phyloP scores from a whole-genome alignment of 164 flowering plant genomes.

The Vitis riparia region DNA sequence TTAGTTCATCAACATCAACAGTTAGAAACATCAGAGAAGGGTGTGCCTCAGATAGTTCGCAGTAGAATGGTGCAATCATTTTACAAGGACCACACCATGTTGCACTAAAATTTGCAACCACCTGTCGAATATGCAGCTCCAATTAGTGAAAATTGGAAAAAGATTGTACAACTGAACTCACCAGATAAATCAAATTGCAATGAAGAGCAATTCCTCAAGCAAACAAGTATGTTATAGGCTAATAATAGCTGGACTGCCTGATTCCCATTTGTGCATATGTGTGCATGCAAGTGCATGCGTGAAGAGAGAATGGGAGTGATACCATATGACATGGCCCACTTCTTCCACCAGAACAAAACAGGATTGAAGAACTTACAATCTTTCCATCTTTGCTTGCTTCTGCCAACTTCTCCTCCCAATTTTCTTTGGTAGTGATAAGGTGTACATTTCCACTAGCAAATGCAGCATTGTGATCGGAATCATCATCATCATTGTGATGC shows the following conservation, averaged over 20 bases:
- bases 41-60: slow-evolving; percentile 73
- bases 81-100: slow-evolving; percentile 99
- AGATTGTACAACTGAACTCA: no score
- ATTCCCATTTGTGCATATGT: no score
- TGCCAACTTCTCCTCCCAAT: slow-evolving; percentile 57
- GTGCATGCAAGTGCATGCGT: no score
- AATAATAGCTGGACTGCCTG: no score
- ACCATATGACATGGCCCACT: not conserved
- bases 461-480: slow-evolving; percentile 33
- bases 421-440: slow-evolving; percentile 46
- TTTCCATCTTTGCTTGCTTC: slow-evolving; percentile 39
- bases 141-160: not conserved
- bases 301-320: no score
- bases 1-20: slow-evolving; percentile 89
- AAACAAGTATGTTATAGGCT: no score
- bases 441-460: slow-evolving; percentile 57
- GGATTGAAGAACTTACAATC: slow-evolving; percentile 28
- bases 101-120: slow-evolving; percentile 91
- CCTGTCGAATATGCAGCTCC: slow-evolving; percentile 41
- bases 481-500: slow-evolving; percentile 31
- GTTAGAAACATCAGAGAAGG: slow-evolving; percentile 64
- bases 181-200: no score
- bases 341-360: not conserved
- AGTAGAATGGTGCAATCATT: slow-evolving; percentile 65
- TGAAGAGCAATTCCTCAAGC: no score